Base-by-base conservation (phyloP, 495 filamentous ascomycete genomes). In the Xylaria flabelliformis region DNA sequence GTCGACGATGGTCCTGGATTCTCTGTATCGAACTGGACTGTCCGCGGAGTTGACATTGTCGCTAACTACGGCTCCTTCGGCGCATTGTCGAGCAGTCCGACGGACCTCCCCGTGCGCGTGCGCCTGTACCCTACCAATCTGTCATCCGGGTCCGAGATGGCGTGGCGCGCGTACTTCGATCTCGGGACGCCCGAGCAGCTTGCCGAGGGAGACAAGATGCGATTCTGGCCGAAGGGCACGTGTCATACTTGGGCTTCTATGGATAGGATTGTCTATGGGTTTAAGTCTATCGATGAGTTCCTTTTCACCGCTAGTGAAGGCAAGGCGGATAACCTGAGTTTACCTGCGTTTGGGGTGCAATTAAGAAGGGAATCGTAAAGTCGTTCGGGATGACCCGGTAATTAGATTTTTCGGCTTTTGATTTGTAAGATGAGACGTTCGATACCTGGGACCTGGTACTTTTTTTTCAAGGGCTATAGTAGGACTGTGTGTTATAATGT, bases 1-100 rank as follows among this genome's bases (percentile, higher is more conserved):
- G 77, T 84, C 4, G 85, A 87, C 63, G 78, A 82, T 12, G 80
- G 77, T 0, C 83, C 83, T 0, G 86, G 85, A 0, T 71, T 89
- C 41, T 59, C 67, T 1, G 75, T 88, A 7, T 70, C 77, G 1
- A 69, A 69, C 13, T 87, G 85, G 82, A 68, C 80, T 10, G 82
- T 80, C 48, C 79, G 84, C 51, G 79, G 80, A 8, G 80, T 82
- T 13, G 78, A 87, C 51, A 79, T 85, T 67, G 55, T 85, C 21
- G 63, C 75, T 17, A 78, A 80, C 41, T 74, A 82, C 46, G 71
- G 39, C n/a, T 64, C 64, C n/a, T 81, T 77, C 41, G 59, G 65
- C 29, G 67, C 72, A 0, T 69, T 78, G 12, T 78, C 74, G 21
- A 76, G 73, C 59, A 56, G 70, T 34, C 72, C 74, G 5, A 71